phyloP scores from a whole-genome alignment of 306 rosid species.

The Vigna hirtella region DNA sequence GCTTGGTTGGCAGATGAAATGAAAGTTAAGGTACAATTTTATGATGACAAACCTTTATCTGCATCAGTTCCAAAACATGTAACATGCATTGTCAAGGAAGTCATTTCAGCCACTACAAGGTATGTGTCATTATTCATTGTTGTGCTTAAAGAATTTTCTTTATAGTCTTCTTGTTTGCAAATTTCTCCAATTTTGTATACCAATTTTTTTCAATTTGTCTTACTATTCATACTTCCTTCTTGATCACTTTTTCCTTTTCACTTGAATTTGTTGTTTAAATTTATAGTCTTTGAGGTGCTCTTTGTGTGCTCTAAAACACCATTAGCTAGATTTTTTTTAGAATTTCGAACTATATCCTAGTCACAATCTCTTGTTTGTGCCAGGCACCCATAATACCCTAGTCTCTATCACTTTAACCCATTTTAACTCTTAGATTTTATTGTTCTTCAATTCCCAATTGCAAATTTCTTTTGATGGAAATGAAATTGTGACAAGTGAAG shows the following conservation, averaged over 20 bases:
- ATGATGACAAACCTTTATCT: slow-evolving; percentile 79
- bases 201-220: slow-evolving; percentile 9
- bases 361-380: not conserved
- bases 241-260: slow-evolving; percentile 20
- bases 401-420: too few relatives aligned
- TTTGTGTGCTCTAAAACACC: not conserved
- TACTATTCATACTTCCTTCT: slow-evolving; percentile 1
- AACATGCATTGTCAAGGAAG: slow-evolving; percentile 86
- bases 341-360: not conserved
- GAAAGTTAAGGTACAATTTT: slow-evolving; percentile 84
- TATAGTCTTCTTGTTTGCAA: not conserved
- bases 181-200: slow-evolving; percentile 14
- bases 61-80: slow-evolving; percentile 90
- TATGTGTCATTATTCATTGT: slow-evolving; percentile 39
- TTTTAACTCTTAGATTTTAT: too few relatives aligned
- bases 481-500: not conserved
- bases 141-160: slow-evolving; percentile 21
- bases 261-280: not conserved
- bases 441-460: too few relatives aligned
- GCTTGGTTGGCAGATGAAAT: slow-evolving; percentile 70
- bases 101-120: slow-evolving; percentile 79
- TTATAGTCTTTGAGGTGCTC: not conserved
- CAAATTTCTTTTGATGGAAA: too few relatives aligned
- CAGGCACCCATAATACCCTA: too few relatives aligned
- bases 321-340: slow-evolving; percentile 3